Evolutionary conservation across 192 early-diverging fungal species (phyloP).

Genomic region (Phlyctochytrium arcticum): DNA sequence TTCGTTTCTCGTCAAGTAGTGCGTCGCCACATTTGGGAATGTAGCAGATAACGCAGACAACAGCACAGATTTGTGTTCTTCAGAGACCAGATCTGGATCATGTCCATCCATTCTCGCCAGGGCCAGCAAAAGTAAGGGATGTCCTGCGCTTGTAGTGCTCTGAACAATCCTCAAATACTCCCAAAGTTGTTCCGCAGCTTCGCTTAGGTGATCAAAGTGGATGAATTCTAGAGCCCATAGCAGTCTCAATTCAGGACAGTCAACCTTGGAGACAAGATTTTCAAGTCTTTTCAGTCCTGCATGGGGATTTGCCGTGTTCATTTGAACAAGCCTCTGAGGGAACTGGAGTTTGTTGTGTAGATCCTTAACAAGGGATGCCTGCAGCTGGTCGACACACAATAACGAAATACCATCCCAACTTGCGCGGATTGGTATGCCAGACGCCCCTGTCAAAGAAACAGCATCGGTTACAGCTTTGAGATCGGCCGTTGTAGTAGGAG

Average conservation of each 20-base stretch:
- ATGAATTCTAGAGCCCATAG: slow-evolving; percentile 15
- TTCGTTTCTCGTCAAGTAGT: slow-evolving; percentile 7
- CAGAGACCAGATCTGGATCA: background rate
- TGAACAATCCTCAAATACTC: slow-evolving; percentile 15
- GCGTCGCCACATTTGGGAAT: slow-evolving; percentile 8
- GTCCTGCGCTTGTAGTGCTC: background rate
- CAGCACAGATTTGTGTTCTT: too few relatives aligned
- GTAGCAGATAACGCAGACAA: background rate
- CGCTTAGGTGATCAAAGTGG: background rate
- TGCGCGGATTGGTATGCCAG: background rate
- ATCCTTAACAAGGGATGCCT: slow-evolving; percentile 10
- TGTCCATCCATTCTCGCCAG: slow-evolving; percentile 4
- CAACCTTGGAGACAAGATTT: background rate
- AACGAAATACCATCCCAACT: slow-evolving; percentile 10
- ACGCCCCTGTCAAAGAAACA: slow-evolving; percentile 8
- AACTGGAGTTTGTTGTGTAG: slow-evolving; percentile 11
- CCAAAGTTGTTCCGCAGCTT: slow-evolving; percentile 9
- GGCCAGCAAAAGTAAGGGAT: slow-evolving; percentile 27
- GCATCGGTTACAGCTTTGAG: slow-evolving; percentile 1
- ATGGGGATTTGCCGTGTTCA: background rate
- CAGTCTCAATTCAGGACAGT: slow-evolving; percentile 21
- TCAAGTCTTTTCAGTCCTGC: slow-evolving; percentile 15
- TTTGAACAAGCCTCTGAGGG: background rate
- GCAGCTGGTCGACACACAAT: background rate
- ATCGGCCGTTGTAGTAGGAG: too few relatives aligned